phyloP scores from a whole-genome alignment of 768 basidiomycete genomes.

The Mrakia gelida region DNA sequence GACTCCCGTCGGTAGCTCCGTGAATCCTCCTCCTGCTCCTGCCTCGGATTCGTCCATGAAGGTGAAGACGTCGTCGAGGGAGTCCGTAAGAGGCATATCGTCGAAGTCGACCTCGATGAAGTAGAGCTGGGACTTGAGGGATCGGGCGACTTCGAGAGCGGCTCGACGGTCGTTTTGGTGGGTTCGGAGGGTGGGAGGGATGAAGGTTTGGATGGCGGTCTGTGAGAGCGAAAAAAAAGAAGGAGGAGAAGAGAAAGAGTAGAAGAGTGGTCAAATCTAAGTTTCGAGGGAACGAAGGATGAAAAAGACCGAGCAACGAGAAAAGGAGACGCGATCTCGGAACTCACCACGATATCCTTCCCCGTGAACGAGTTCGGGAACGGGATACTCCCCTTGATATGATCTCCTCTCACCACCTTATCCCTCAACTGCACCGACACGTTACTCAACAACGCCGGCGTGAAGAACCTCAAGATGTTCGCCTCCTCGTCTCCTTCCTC shows the following conservation, averaged over 20 bases:
- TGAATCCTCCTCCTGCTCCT: slow-evolving; percentile 36
- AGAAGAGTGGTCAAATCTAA: background rate
- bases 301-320: background rate
- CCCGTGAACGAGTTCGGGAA: slow-evolving; percentile 90
- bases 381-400: slow-evolving; percentile 88
- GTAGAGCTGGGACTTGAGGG: slow-evolving; percentile 85
- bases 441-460: slow-evolving; percentile 79
- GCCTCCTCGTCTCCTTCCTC: slow-evolving; percentile 49
- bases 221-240: slow-evolving; percentile 40
- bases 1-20: slow-evolving; percentile 78
- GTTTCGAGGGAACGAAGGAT: background rate
- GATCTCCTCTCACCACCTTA: slow-evolving; percentile 77
- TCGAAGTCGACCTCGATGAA: slow-evolving; percentile 98
- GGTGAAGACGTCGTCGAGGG: slow-evolving; percentile 89
- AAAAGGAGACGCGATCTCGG: no score
- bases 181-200: slow-evolving; percentile 74
- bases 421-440: slow-evolving; percentile 84
- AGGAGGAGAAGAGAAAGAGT: background rate
- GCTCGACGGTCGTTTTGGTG: slow-evolving; percentile 73
- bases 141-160: slow-evolving; percentile 81
- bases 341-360: slow-evolving; percentile 82
- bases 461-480: slow-evolving; percentile 72
- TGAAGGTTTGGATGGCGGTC: slow-evolving; percentile 83
- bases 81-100: slow-evolving; percentile 70
- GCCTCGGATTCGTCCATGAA: slow-evolving; percentile 68